Evolutionary conservation across 2,329 filamentous ascomycete genomes (phyloP), one percentile per base, ranked within the genome.

Genomic region (Penicillium sp.): DNA sequence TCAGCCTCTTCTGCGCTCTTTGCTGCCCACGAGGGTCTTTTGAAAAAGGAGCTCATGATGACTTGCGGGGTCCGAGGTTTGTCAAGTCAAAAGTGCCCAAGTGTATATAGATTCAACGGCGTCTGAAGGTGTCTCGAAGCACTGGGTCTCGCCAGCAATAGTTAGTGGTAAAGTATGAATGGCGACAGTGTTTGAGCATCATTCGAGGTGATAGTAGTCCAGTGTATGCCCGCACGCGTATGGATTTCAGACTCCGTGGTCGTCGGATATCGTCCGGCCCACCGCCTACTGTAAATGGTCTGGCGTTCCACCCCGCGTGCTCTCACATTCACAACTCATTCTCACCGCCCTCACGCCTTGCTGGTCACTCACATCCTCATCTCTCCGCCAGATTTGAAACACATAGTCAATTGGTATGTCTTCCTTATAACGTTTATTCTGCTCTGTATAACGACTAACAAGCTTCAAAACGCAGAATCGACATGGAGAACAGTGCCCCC

Each of bases 401-500:
- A 45, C 18, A 36, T 25, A 16, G 27, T 16, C 31, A 27, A 11
- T 19, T 13, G 25, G 46, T 33, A 48, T 28, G 33, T 16, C 31
- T 18, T 11, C 27, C 12, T 5, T 6, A 25, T 16, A 11, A 0
- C 7, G 7, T 10, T 9, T 3, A 10, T 4, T 30, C 9, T 25
- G 16, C 10, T 18, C 22, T 46, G 5, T 2, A 29, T 49, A 6
- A 49, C 11, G 19, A 4, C 8, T 13, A 3, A 25, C 29, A 13
- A 16, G 9, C 2, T 22, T 10, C 4, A 49, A 38, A 41, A 7
- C 35, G 30, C 6, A 40, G 13, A 2, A 37, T 18, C 29, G 35
- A 61, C 37, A 93, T 91, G 88, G 89, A 91, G 74, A 92, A 91
- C 76, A 83, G 82, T 54, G 77, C 78, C 55, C 73, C 74, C 35